Conservation (phyloP, 495 filamentous ascomycete species). For the Friedmanniomyces endolithicus region DNA sequence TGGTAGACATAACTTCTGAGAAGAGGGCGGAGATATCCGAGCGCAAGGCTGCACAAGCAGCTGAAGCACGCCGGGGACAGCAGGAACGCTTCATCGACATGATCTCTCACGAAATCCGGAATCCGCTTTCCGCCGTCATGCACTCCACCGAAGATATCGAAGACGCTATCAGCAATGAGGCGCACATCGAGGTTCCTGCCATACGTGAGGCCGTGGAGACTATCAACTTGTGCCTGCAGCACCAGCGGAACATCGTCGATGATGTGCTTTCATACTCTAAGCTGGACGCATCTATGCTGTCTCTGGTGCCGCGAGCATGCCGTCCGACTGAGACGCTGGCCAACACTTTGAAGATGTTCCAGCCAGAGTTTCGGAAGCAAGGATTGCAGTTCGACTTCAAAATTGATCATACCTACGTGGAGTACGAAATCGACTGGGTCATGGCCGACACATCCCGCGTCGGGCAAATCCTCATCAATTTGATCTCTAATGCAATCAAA, state of each 20-base stretch:
- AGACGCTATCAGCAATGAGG: conserved; percentile 14
- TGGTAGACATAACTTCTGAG: conserved; percentile 30
- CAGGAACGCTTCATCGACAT: conserved; percentile 30
- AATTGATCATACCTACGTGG: conserved; percentile 24
- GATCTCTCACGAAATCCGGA: conserved; percentile 27
- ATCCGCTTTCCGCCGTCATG: conserved; percentile 29
- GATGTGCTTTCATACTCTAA: conserved; percentile 31
- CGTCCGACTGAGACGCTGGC: conserved; percentile 24
- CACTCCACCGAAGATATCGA: conserved; percentile 29
- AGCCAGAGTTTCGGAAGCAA: conserved; percentile 28
- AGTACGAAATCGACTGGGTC: conserved; percentile 23
- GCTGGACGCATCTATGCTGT: conserved; percentile 30
- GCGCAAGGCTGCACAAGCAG: conserved; percentile 27
- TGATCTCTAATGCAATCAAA: conserved; percentile 32
- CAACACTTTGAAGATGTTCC: conserved; percentile 27
- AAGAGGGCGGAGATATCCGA: conserved; percentile 27
- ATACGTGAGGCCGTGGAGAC: conserved; percentile 27
- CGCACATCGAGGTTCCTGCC: conserved; percentile 8
- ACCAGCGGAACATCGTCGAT: conserved; percentile 28
- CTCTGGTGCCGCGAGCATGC: conserved; percentile 21
- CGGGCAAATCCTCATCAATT: conserved; percentile 29
- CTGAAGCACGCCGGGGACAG: conserved; percentile 26
- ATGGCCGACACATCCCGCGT: conserved; percentile 28
- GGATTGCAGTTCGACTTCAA: conserved; percentile 23
- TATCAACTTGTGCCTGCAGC: conserved; percentile 26